These are phyloP conservation scores for sorghum (Sorghum bicolor) DNA, from an alignment of 176 grass and related monocot species.

Conservation along the genomic window Sorghum_bicolor_NCBIv3 NC_012871.2:72044001-72044500, in stretches of 20 bases:
- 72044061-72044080: background rate
- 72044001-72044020: background rate
- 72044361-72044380: background rate
- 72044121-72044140: background rate
- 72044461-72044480: background rate
- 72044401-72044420: background rate
- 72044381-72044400: conserved; percentile 1
- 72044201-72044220: background rate
- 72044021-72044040: background rate
- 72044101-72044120: background rate
- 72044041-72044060: background rate
- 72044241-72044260: background rate
- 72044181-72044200: background rate
- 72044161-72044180: background rate
- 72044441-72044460: background rate
- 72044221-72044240: background rate
- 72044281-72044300: background rate
- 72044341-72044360: background rate
- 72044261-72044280: background rate
- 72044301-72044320: background rate
- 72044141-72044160: background rate
- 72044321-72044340: background rate
- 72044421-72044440: background rate
- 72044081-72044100: background rate
- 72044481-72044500: too few relatives aligned